These are phyloP conservation scores for Eremothecium coryli DNA, from an alignment of 1,139 yeast genomes.

Conservation along the genomic window DNA sequence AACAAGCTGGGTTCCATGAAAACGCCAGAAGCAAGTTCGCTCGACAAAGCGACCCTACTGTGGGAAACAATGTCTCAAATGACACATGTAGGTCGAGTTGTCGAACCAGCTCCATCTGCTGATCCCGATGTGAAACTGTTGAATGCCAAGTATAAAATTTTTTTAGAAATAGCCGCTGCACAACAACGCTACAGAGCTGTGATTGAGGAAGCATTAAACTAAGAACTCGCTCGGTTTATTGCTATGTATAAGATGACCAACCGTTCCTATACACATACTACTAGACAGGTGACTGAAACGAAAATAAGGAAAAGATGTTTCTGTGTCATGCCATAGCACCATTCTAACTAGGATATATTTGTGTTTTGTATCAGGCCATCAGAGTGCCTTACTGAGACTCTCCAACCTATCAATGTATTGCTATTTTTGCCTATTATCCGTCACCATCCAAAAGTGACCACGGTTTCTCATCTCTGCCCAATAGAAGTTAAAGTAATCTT, in stretches of 20 bases:
- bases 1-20: background rate
- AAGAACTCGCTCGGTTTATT: conserved; percentile 24
- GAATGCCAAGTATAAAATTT: conserved; percentile 69
- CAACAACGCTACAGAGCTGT: conserved; percentile 67
- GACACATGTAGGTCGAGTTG: conserved; percentile 76
- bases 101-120: conserved; percentile 49
- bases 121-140: conserved; percentile 64
- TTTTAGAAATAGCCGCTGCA: conserved; percentile 75
- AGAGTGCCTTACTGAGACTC: too few species aligned
- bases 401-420: too few species aligned
- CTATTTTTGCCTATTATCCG: too few species aligned
- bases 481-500: too few species aligned
- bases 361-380: too few species aligned
- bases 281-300: too few species aligned
- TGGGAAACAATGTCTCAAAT: conserved; percentile 83
- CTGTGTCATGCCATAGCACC: too few species aligned
- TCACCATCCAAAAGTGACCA: too few species aligned
- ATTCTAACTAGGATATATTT: too few species aligned
- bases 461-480: too few species aligned
- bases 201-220: conserved; percentile 54
- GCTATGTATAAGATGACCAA: too few species aligned
- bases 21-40: conserved; percentile 3
- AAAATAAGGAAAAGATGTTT: too few species aligned
- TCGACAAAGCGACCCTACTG: conserved; percentile 41
- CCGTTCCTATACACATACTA: background rate